Evolutionary conservation across 805 yeast genomes (phyloP), one percentile per base, ranked within the genome.

Genomic region (Cyberlindnera meyerae): DNA sequence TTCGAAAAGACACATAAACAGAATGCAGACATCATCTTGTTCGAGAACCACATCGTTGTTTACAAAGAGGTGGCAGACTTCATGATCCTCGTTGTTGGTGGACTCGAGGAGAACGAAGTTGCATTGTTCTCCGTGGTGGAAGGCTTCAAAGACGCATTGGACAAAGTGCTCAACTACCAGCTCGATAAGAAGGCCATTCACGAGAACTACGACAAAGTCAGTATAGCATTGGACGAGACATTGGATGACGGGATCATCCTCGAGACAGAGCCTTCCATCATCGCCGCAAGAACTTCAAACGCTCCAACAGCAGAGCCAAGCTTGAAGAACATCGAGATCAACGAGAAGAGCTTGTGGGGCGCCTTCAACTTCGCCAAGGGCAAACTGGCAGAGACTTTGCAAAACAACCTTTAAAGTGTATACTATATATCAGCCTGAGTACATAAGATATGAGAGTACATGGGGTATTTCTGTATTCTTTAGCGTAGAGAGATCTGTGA

Each of bases 211-310:
- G 98, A 93, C 61, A 70, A 85, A 69, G 82, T 88, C 26, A 70
- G 86, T 29, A 71, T 93, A 58, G 85, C 94, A 4, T 74, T 89
- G 29, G 98, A 93, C 60, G 97, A 93, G 63, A 73, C 94, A 8
- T 70, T 93, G 33, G 98, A 93, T 57, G 95, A 89, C 57, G 98
- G 97, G 27, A 77, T 93, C 45, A 78, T 93, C 39, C 71, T 93
- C 49, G 97, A 93, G 60, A 82, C 88, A 18, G 97, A 93, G 54
- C 79, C 95, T 5, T 76, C 82, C 24, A 78, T 85, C 28, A 84
- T 93, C 49, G 89, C 90, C 3, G 76, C 94, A 12, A 76, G 98
- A 63, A 96, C 89, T 18, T 84, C 97, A n/a, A 75, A 77, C 42
- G 79, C 93, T 22, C 95, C 96, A 31, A 62, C 77, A 24, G 77